These are phyloP conservation scores for Suhomyces choctaworum DNA, from an alignment of 1,139 yeast species.

Conservation along the genomic window DNA sequence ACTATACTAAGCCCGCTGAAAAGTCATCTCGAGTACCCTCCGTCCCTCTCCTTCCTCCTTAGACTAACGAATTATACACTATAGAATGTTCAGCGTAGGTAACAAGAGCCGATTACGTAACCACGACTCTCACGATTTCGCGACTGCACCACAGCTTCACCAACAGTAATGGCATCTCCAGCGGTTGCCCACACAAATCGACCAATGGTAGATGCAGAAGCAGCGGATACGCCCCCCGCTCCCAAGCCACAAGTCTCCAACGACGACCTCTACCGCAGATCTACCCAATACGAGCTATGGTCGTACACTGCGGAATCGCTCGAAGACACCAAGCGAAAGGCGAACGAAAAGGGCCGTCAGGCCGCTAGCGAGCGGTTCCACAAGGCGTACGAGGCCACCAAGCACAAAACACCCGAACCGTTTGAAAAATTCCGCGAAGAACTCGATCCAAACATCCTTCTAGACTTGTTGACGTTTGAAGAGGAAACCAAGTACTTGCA, in stretches of 20 bases:
- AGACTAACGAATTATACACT: too few species aligned
- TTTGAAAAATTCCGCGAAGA: constrained; percentile 35
- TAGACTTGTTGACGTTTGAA: constrained; percentile 55
- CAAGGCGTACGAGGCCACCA: constrained; percentile 25
- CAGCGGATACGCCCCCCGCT: too few species aligned
- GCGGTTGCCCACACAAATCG: too few species aligned
- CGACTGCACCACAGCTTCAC: too few species aligned
- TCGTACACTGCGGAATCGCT: constrained; percentile 67
- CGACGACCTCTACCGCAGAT: constrained; percentile 85
- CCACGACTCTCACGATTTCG: too few species aligned
- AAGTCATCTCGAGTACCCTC: too few species aligned
- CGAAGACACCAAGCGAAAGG: constrained; percentile 41
- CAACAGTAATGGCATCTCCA: too few species aligned
- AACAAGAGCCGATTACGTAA: too few species aligned
- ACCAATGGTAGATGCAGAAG: too few species aligned
- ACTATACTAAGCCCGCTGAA: too few species aligned
- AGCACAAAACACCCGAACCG: constrained; percentile 31
- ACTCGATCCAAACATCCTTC: constrained; percentile 28
- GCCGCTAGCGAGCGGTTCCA: constrained; percentile 41
- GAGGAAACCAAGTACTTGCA: constrained; percentile 71
- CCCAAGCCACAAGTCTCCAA: constrained; percentile 35
- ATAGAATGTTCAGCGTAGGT: too few species aligned
- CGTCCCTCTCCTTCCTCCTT: too few species aligned
- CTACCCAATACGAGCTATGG: constrained; percentile 85
- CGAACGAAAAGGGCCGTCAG: constrained; percentile 54